phyloP scores from a whole-genome alignment of 1,284 basidiomycete species.

The Anthracocystis setariae region DNA sequence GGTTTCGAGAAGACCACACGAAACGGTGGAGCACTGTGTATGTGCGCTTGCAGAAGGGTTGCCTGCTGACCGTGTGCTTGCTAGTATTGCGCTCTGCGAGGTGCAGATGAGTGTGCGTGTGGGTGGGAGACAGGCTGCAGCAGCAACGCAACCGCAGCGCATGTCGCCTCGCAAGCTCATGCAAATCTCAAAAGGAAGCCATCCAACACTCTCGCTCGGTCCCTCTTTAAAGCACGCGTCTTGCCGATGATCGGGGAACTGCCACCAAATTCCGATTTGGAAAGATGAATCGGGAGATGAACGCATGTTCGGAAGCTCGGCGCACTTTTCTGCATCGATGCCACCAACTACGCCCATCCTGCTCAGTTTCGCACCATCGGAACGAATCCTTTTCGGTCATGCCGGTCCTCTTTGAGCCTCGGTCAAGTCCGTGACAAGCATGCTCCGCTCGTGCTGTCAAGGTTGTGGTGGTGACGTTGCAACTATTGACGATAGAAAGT shows the following conservation, averaged over 20 bases:
- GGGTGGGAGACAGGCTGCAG: constrained; percentile 1
- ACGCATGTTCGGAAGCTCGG: constrained; percentile 34
- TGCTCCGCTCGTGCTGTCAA: neutral
- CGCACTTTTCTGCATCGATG: neutral
- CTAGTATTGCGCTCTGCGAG: neutral
- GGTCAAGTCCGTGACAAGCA: neutral
- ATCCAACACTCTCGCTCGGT: constrained; percentile 4
- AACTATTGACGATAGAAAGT: too few relatives aligned
- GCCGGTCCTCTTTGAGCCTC: neutral
- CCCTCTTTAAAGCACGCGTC: constrained; percentile 18
- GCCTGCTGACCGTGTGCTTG: too few relatives aligned
- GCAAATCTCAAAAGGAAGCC: neutral
- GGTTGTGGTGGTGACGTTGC: too few relatives aligned
- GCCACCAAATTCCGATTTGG: neutral
- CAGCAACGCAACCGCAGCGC: constrained; percentile 5
- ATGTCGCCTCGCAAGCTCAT: neutral
- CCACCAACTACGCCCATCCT: neutral
- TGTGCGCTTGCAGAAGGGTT: too few relatives aligned
- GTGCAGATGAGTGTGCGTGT: neutral
- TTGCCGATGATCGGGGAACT: constrained; percentile 6
- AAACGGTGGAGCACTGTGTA: too few relatives aligned
- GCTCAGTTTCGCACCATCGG: neutral
- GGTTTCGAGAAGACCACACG: too few relatives aligned
- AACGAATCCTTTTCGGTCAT: neutral
- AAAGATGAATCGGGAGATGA: constrained; percentile 13